Conservation (phyloP, 2,329 filamentous ascomycete species). For the Pseudogymnoascus pannorum region DNA sequence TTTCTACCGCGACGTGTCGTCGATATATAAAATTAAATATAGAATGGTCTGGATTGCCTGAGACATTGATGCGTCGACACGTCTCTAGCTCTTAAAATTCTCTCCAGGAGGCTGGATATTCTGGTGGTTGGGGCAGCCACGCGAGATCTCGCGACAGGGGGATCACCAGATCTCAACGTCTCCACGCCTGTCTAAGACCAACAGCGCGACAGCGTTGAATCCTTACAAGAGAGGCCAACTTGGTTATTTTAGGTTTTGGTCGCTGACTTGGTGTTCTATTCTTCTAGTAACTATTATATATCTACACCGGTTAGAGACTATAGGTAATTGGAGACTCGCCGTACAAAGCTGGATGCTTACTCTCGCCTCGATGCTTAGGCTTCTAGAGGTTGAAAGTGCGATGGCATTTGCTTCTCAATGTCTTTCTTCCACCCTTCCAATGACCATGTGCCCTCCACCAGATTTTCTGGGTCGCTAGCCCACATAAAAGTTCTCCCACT, state of each 20-base stretch:
- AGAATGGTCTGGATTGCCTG: not conserved
- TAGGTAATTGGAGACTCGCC: not conserved
- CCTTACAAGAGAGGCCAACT: not conserved
- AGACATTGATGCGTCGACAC: not conserved
- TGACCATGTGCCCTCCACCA: slow-evolving; percentile 16
- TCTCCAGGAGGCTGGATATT: not conserved
- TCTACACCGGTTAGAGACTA: not conserved
- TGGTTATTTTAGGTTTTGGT: not conserved
- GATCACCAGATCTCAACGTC: not conserved
- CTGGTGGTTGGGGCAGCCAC: not conserved
- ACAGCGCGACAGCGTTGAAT: not conserved
- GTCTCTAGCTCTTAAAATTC: not conserved
- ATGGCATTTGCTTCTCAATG: slow-evolving; percentile 18
- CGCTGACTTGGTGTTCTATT: not conserved
- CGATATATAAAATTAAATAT: not conserved
- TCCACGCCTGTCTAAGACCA: not conserved
- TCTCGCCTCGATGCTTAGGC: not conserved
- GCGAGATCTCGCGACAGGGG: slow-evolving; percentile 2
- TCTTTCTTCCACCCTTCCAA: slow-evolving; percentile 17
- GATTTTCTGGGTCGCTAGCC: slow-evolving; percentile 12
- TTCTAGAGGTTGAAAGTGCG: slow-evolving; percentile 17
- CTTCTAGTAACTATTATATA: not conserved
- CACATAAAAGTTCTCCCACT: slow-evolving; percentile 16
- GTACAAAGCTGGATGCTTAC: not conserved
- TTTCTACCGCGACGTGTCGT: not conserved